phyloP scores from a whole-genome alignment of 1,284 basidiomycete genomes.

The Irpex sp. region DNA sequence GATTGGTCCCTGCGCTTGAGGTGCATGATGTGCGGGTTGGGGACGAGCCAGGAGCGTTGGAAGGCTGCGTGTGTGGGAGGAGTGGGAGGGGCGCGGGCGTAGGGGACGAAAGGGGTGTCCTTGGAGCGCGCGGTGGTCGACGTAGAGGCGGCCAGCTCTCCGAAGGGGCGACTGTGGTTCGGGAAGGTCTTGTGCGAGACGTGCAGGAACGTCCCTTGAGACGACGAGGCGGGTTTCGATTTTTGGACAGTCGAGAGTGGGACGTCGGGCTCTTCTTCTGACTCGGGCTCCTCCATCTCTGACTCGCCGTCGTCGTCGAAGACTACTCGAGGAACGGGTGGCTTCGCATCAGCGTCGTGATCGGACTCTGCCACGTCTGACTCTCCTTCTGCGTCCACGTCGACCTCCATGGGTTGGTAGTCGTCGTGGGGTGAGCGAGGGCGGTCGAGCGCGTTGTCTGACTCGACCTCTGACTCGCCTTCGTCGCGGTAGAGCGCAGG shows the following conservation, averaged over 20 bases:
- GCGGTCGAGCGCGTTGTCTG: background rate
- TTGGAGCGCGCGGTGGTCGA: background rate
- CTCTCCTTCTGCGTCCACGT: background rate
- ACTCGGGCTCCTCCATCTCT: background rate
- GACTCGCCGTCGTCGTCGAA: constrained; percentile 1
- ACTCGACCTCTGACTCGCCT: background rate
- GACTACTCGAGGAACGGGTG: background rate
- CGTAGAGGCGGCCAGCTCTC: background rate
- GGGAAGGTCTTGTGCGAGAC: background rate
- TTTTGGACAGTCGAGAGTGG: background rate
- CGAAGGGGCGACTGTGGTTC: background rate
- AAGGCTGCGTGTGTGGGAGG: background rate
- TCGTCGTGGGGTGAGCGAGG: background rate
- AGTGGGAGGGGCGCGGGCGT: background rate
- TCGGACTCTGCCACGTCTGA: background rate
- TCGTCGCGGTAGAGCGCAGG: background rate
- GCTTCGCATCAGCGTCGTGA: background rate
- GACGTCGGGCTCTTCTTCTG: background rate
- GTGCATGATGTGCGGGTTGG: background rate
- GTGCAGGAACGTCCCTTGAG: background rate
- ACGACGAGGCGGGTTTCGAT: background rate
- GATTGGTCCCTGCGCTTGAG: background rate
- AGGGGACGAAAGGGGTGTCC: background rate
- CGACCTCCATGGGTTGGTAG: background rate
- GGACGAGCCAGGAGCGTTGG: background rate